These are phyloP conservation scores for Mesostigma viride DNA, from an alignment of 139 green algal species.

Conservation along the genomic window DNA sequence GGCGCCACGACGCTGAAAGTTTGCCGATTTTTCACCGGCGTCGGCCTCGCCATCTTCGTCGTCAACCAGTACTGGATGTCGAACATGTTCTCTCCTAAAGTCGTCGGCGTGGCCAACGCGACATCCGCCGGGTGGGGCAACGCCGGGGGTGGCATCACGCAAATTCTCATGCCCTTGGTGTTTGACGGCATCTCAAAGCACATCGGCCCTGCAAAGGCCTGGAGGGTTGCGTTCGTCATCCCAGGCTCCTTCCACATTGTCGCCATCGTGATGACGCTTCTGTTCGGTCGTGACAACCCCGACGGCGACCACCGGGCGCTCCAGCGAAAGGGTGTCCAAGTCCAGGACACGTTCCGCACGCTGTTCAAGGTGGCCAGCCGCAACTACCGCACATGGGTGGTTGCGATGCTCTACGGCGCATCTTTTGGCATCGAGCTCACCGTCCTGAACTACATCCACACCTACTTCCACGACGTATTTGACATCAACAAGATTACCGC, in stretches of 20 bases:
- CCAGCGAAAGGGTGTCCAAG: constrained; percentile 55
- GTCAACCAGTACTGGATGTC: constrained; percentile 71
- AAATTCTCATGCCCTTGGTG: constrained; percentile 84
- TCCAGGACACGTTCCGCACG: constrained; percentile 37
- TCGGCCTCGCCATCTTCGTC: constrained; percentile 73
- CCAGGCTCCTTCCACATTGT: constrained; percentile 58
- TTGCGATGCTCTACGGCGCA: constrained; percentile 44
- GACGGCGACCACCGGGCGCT: constrained; percentile 75
- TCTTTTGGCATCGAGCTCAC: constrained; percentile 71
- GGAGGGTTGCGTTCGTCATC: constrained; percentile 82
- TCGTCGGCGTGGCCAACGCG: constrained; percentile 84
- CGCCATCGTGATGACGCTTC: constrained; percentile 32
- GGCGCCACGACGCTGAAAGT: constrained; percentile 54
- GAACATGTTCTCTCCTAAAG: constrained; percentile 74
- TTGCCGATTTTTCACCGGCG: constrained; percentile 67
- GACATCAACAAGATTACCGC: constrained; percentile 43
- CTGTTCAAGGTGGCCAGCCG: constrained; percentile 10
- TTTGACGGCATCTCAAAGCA: constrained; percentile 51
- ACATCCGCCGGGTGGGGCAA: constrained; percentile 78
- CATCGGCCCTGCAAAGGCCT: no score
- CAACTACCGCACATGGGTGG: constrained; percentile 60
- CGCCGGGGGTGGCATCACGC: constrained; percentile 68
- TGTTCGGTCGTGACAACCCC: constrained; percentile 62
- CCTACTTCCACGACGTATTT: constrained; percentile 63
- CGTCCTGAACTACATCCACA: constrained; percentile 59